phyloP scores from a whole-genome alignment of 768 basidiomycete genomes.

The Lactifluus echinatus region DNA sequence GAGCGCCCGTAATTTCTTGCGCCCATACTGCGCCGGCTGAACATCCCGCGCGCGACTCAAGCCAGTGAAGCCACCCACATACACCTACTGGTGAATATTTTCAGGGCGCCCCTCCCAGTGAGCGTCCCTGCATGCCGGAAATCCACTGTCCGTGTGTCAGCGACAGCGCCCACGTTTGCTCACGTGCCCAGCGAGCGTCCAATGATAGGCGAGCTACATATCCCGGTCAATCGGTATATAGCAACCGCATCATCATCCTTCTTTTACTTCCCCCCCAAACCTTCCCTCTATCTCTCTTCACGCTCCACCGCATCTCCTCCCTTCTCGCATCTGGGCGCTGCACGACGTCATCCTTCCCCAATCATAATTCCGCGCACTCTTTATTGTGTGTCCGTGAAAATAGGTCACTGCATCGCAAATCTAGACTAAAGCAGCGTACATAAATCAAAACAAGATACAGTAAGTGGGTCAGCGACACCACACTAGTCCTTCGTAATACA shows the following conservation, averaged over 20 bases:
- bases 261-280: conserved; percentile 5
- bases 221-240: conserved; percentile 21
- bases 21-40: conserved; percentile 10
- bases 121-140: neutral
- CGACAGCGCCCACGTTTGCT: conserved; percentile 5
- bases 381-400: neutral
- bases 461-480: conserved; percentile 2
- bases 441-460: conserved; percentile 13
- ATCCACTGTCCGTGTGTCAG: neutral
- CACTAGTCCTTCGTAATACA: conserved; percentile 10
- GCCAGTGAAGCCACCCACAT: neutral
- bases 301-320: neutral
- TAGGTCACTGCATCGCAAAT: conserved; percentile 14
- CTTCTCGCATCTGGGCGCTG: neutral
- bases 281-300: neutral
- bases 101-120: neutral
- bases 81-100: neutral
- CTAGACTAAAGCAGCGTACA: conserved; percentile 17
- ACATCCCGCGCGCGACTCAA: neutral
- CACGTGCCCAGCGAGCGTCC: conserved; percentile 5
- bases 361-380: neutral
- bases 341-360: neutral
- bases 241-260: conserved; percentile 18
- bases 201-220: conserved; percentile 6
- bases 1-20: conserved; percentile 2